Evolutionary conservation across 2,329 filamentous ascomycete genomes (phyloP).

Genomic region (Botrytis paeoniae): DNA sequence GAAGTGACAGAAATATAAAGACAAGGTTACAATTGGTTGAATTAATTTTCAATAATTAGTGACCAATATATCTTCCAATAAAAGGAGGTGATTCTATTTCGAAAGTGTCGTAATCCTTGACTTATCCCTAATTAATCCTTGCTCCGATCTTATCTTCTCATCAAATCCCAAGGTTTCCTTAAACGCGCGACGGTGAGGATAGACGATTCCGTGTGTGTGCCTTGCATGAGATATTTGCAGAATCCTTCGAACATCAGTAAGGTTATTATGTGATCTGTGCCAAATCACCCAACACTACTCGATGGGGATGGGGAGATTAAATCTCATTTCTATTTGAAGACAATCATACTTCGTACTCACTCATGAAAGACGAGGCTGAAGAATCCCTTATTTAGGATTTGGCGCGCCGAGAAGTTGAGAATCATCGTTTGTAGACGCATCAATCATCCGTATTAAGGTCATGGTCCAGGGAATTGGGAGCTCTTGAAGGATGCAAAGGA

Average conservation of each 20-base stretch:
- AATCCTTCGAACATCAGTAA: background rate
- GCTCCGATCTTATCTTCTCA: background rate
- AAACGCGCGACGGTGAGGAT: conserved; percentile 10
- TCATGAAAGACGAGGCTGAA: background rate
- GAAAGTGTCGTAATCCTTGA: background rate
- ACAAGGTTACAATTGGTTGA: background rate
- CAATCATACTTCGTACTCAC: background rate
- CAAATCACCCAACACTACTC: background rate
- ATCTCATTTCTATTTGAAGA: conserved; percentile 16
- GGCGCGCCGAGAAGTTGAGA: background rate
- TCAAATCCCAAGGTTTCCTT: background rate
- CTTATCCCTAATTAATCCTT: background rate
- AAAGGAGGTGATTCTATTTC: background rate
- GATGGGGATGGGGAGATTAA: background rate
- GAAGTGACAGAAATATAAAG: background rate
- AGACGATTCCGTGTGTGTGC: background rate
- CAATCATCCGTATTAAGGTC: background rate
- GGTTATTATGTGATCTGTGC: conserved; percentile 6
- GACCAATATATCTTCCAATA: conserved; percentile 13
- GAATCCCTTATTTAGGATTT: background rate
- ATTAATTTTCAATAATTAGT: conserved; percentile 7
- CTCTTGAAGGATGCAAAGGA: conserved; percentile 1
- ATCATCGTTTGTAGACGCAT: background rate
- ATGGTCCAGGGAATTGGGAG: background rate
- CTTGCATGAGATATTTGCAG: conserved; percentile 9